Evolutionary conservation across 2,329 filamentous ascomycete species (phyloP).

Genomic region (Parastagonospora avenae): DNA sequence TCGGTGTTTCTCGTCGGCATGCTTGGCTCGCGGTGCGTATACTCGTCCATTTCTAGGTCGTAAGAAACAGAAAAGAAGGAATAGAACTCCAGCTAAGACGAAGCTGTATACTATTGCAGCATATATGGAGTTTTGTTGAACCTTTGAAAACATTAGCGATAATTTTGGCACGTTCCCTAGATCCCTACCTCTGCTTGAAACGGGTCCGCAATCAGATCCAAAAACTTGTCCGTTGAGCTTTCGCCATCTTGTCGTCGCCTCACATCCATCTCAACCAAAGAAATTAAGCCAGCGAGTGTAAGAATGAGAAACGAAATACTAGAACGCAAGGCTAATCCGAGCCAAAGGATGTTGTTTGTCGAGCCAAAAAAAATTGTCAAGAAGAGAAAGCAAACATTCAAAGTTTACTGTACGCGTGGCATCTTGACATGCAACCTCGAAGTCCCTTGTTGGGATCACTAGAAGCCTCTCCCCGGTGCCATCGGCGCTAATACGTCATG

Average conservation of each 20-base stretch:
- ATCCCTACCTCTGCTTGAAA: conserved; percentile 42
- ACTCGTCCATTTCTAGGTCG: conserved; percentile 89
- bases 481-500: conserved; percentile 5
- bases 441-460: conserved; percentile 1
- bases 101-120: conserved; percentile 82
- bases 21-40: conserved; percentile 91
- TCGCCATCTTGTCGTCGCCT: conserved; percentile 13
- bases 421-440: not conserved
- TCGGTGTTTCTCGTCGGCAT: conserved; percentile 87
- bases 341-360: not conserved
- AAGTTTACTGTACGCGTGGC: not conserved
- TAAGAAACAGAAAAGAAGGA: conserved; percentile 83
- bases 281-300: not conserved
- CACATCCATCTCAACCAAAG: conserved; percentile 10
- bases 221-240: conserved; percentile 41
- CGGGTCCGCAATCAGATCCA: conserved; percentile 48
- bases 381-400: not conserved
- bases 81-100: conserved; percentile 73
- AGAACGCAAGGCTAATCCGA: not conserved
- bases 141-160: conserved; percentile 44
- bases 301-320: not conserved
- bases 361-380: not conserved
- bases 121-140: conserved; percentile 69
- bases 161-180: not conserved
- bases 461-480: not conserved